Evolutionary conservation across 805 yeast species (phyloP).

Genomic region (Yarrowia phangngaensis): DNA sequence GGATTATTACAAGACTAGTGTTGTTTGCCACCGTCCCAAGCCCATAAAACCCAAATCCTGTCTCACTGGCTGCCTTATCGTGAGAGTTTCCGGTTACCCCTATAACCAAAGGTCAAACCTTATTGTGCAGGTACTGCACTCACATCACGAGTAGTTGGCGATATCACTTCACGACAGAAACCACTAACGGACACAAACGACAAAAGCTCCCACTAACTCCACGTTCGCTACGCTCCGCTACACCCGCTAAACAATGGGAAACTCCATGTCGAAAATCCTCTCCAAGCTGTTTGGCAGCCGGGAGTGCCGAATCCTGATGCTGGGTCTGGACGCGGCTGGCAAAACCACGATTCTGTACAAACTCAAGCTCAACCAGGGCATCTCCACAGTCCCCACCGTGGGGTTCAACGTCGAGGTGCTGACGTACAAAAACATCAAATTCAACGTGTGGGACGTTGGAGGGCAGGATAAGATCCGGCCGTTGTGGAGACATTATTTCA

Average conservation of each 20-base stretch:
- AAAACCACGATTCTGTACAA: slow-evolving; percentile 85
- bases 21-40: too few species aligned
- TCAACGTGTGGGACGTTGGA: slow-evolving; percentile 94
- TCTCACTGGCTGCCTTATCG: too few species aligned
- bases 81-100: too few species aligned
- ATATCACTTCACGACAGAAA: not conserved
- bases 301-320: slow-evolving; percentile 72
- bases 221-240: not conserved
- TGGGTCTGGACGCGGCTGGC: slow-evolving; percentile 91
- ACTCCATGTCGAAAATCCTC: slow-evolving; percentile 36
- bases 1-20: too few species aligned
- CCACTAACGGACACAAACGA: slow-evolving; percentile 3
- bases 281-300: slow-evolving; percentile 51
- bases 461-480: slow-evolving; percentile 92
- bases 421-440: slow-evolving; percentile 72
- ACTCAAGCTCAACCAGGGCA: slow-evolving; percentile 67
- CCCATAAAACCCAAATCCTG: too few species aligned
- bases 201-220: not conserved
- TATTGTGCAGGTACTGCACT: too few species aligned
- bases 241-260: slow-evolving; percentile 31
- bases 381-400: slow-evolving; percentile 84
- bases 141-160: too few species aligned
- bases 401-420: slow-evolving; percentile 91
- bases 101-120: too few species aligned
- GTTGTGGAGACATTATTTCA: slow-evolving; percentile 91